Conservation (phyloP, 441 rosid genomes). For the Melastoma candidum region DNA sequence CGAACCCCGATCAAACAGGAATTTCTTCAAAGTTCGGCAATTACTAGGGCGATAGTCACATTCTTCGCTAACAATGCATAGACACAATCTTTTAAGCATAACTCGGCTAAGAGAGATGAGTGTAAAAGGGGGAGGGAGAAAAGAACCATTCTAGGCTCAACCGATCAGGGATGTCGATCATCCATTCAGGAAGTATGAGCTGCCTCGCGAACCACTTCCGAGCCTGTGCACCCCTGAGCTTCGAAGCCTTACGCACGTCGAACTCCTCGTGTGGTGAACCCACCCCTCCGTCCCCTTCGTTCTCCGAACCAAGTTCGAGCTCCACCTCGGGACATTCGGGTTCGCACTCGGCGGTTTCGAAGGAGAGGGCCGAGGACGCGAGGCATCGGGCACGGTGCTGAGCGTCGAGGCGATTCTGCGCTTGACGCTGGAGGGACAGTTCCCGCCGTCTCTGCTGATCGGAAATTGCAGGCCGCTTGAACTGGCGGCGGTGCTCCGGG, state of each 20-base stretch:
- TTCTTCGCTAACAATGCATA: no score
- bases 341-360: slow-evolving; percentile 32
- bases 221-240: slow-evolving; percentile 57
- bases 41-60: no score
- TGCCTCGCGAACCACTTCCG: slow-evolving; percentile 79
- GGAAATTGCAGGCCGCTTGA: slow-evolving; percentile 70
- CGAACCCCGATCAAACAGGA: no score
- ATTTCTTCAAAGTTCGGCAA: no score
- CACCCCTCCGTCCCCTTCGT: slow-evolving; percentile 14
- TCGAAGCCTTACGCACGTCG: slow-evolving; percentile 54
- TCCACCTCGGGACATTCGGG: slow-evolving; percentile 21
- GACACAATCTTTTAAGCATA: no score
- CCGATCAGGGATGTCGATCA: slow-evolving; percentile 82
- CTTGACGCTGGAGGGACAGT: slow-evolving; percentile 66
- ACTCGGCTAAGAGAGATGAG: background rate
- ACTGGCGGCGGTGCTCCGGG: slow-evolving; percentile 73
- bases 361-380: slow-evolving; percentile 62
- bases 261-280: slow-evolving; percentile 27
- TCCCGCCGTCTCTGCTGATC: slow-evolving; percentile 83
- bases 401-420: slow-evolving; percentile 70
- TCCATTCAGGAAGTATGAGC: slow-evolving; percentile 92
- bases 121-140: slow-evolving; percentile 3
- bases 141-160: slow-evolving; percentile 56
- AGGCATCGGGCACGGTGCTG: slow-evolving; percentile 82
- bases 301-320: slow-evolving; percentile 5